Conservation (phyloP, 768 basidiomycete species). For the Leccinum truebloodii region DNA sequence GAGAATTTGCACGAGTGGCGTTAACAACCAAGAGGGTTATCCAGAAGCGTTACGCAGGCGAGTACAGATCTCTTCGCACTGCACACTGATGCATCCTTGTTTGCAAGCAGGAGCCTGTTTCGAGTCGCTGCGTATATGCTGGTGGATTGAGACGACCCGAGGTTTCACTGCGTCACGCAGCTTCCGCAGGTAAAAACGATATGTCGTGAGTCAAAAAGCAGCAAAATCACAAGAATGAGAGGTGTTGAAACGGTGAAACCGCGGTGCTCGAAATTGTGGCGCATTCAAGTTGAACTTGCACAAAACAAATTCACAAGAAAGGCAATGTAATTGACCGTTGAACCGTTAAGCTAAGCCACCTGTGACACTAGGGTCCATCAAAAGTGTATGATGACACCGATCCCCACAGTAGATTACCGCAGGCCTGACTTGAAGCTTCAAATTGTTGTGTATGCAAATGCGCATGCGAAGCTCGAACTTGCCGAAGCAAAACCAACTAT, state of each 20-base stretch:
- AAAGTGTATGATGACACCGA: no score
- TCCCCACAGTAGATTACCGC: no score
- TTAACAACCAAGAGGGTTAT: not conserved
- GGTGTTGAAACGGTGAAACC: not conserved
- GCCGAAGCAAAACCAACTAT: no score
- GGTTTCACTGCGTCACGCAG: not conserved
- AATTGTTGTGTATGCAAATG: no score
- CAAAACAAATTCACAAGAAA: conserved; percentile 3
- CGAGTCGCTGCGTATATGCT: not conserved
- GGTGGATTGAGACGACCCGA: not conserved
- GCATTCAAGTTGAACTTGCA: not conserved
- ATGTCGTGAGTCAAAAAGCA: not conserved
- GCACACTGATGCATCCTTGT: not conserved
- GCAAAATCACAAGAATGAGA: not conserved
- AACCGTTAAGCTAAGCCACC: no score
- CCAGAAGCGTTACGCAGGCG: conserved; percentile 3
- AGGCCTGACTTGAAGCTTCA: no score
- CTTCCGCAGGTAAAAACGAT: not conserved
- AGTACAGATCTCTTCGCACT: conserved; percentile 5
- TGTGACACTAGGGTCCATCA: no score
- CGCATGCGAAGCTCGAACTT: not conserved
- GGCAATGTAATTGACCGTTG: not conserved
- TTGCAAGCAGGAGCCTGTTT: not conserved
- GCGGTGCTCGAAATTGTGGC: not conserved
- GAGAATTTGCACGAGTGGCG: conserved; percentile 7